phyloP scores from a whole-genome alignment of 2,329 filamentous ascomycete species.

The Pestalotiopsis sp. region DNA sequence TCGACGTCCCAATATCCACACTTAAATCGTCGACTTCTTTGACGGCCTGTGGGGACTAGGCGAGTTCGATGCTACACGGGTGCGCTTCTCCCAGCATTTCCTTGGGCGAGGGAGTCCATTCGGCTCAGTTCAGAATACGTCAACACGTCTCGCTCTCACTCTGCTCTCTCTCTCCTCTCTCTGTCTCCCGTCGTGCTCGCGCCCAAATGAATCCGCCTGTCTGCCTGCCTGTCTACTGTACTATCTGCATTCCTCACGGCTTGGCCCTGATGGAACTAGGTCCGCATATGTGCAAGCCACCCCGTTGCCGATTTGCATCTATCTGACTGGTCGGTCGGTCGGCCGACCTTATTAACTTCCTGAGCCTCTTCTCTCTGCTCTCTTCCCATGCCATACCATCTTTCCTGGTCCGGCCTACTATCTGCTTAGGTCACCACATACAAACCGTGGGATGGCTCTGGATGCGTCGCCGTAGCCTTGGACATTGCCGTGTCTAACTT shows the following conservation, averaged over 20 bases:
- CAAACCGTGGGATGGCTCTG: conserved; percentile 12
- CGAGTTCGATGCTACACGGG: conserved; percentile 13
- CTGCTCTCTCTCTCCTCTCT: neutral
- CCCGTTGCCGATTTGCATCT: conserved; percentile 5
- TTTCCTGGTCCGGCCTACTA: neutral
- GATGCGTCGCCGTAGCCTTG: conserved; percentile 12
- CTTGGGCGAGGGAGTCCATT: neutral
- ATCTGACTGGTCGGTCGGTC: conserved; percentile 2
- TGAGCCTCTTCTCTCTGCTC: neutral
- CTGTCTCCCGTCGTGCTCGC: neutral
- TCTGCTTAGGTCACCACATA: neutral
- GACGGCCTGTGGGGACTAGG: conserved; percentile 4
- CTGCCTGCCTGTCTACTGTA: neutral
- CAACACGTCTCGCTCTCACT: neutral
- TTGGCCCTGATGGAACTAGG: neutral
- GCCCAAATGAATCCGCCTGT: neutral
- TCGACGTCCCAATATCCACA: conserved; percentile 12
- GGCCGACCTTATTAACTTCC: conserved; percentile 3
- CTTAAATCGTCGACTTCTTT: conserved; percentile 9
- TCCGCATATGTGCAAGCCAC: conserved; percentile 7
- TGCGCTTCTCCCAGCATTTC: conserved; percentile 10
- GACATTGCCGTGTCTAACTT: conserved; percentile 13
- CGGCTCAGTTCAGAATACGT: neutral
- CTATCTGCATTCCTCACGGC: neutral
- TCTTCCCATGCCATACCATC: neutral